These are phyloP conservation scores for Petunia secreta DNA, from an alignment of 257 asterid species.

Conservation along the genomic window DNA sequence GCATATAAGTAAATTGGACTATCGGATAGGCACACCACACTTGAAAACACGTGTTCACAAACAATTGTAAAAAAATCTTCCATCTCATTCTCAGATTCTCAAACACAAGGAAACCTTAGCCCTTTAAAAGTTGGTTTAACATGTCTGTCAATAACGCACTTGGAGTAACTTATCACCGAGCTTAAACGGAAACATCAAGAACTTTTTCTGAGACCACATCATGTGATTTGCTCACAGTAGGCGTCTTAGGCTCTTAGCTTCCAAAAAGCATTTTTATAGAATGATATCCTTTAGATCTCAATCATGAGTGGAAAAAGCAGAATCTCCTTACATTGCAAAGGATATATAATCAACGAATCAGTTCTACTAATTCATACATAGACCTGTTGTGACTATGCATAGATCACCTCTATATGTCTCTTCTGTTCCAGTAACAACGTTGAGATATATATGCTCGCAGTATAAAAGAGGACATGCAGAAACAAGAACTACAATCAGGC, in stretches of 20 bases:
- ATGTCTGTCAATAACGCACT: neutral
- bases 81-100: conserved; percentile 5
- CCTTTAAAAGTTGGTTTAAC: conserved; percentile 14
- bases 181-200: neutral
- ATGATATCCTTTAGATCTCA: neutral
- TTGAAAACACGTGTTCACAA: conserved; percentile 15
- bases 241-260: neutral
- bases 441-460: neutral
- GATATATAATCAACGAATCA: neutral
- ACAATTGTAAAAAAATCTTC: neutral
- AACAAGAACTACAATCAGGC: conserved; percentile 1
- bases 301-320: neutral
- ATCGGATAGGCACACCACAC: neutral
- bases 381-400: conserved; percentile 2
- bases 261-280: neutral
- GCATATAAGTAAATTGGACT: conserved; percentile 3
- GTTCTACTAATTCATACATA: conserved; percentile 3
- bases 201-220: conserved; percentile 3
- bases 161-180: neutral
- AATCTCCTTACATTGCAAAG: conserved; percentile 4
- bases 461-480: neutral
- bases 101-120: neutral
- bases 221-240: conserved; percentile 11
- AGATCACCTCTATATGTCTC: neutral
- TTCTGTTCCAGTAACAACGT: conserved; percentile 10